phyloP scores from a whole-genome alignment of 2,329 filamentous ascomycete species.

The Apiospora hydei region DNA sequence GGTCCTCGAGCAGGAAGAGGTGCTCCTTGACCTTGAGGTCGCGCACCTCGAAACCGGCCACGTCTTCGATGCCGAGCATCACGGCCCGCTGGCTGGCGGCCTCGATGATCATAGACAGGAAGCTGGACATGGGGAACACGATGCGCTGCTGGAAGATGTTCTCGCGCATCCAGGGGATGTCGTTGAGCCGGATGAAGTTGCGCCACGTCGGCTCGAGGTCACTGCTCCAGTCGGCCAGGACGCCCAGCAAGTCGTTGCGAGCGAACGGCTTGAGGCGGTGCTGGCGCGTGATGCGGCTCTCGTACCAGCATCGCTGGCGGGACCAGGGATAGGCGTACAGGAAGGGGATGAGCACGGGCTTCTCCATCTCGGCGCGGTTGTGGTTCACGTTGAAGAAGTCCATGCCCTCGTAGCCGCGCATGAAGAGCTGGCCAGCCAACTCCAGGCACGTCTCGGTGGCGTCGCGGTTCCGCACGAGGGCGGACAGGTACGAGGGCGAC shows the following conservation, averaged over 20 bases:
- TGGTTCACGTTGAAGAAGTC: constrained; percentile 41
- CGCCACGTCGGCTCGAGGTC: constrained; percentile 48
- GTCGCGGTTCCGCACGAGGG: constrained; percentile 33
- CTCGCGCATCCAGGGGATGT: constrained; percentile 56
- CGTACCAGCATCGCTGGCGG: constrained; percentile 42
- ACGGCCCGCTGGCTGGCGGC: constrained; percentile 36
- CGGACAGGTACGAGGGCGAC: constrained; percentile 38
- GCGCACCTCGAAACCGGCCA: constrained; percentile 45
- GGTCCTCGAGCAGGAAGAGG: constrained; percentile 44
- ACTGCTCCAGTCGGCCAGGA: constrained; percentile 42
- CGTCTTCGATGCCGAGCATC: constrained; percentile 36
- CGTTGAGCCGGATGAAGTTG: constrained; percentile 45
- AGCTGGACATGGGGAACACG: constrained; percentile 54
- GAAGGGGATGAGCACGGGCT: constrained; percentile 32
- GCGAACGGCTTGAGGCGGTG: constrained; percentile 44
- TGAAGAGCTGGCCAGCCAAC: constrained; percentile 40
- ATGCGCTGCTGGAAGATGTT: constrained; percentile 56
- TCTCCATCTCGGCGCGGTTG: constrained; percentile 33
- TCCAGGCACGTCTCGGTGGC: constrained; percentile 35
- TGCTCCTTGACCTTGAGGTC: constrained; percentile 46
- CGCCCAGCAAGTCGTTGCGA: constrained; percentile 45
- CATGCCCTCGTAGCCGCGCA: constrained; percentile 38
- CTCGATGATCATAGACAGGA: constrained; percentile 48
- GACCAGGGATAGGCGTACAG: constrained; percentile 43
- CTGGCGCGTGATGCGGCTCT: constrained; percentile 40